Percentiles rank a stretch among this genome's conserved stretches.
Conservation (phyloP, 1,139 yeast genomes). For the Pichia sp. region DNA sequence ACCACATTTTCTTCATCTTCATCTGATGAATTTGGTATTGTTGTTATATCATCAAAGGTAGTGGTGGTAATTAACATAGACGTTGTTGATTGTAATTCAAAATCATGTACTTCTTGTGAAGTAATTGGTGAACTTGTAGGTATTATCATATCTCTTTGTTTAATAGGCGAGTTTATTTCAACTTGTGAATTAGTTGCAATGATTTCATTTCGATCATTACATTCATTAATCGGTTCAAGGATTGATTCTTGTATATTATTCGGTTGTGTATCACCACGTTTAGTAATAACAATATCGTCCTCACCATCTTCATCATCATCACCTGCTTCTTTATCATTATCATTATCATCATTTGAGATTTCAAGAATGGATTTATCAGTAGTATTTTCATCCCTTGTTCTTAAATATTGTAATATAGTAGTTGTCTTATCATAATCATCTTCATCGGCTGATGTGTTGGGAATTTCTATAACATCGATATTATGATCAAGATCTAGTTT, state of each 20-base stretch:
- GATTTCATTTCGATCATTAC: background rate
- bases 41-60: background rate
- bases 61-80: background rate
- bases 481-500: background rate
- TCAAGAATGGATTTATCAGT: background rate
- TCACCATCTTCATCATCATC: background rate
- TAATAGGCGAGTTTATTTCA: background rate
- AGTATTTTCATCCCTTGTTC: background rate
- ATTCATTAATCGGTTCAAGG: background rate
- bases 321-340: background rate
- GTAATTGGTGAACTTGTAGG: constrained; percentile 13
- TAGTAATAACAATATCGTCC: background rate
- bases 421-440: background rate
- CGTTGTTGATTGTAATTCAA: background rate
- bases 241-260: background rate
- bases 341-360: background rate
- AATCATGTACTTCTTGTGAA: background rate
- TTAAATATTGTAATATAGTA: background rate
- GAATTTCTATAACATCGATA: constrained; percentile 5
- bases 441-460: constrained; percentile 11
- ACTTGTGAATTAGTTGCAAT: background rate
- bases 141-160: background rate
- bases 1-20: background rate
- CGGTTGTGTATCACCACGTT: background rate
- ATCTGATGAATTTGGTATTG: background rate